A percentile compares a stretch with the other conserved stretches of the same genome.
Evolutionary conservation across 2,329 filamentous ascomycete genomes (phyloP).

Genomic region (Alternaria conjuncta): DNA sequence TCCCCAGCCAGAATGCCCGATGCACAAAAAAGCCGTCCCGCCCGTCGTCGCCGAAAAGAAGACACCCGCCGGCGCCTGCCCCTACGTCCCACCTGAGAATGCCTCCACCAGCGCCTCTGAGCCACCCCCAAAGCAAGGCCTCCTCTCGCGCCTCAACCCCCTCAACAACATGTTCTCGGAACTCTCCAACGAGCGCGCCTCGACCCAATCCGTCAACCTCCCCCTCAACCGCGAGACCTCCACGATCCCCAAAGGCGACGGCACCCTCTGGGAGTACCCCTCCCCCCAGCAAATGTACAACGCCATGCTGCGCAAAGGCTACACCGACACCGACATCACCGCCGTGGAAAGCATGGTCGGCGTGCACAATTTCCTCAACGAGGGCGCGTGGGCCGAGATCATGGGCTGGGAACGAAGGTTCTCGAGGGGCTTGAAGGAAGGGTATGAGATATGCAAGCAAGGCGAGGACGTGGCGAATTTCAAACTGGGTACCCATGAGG

Average conservation of each 20-base stretch:
- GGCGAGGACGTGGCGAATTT: conserved; percentile 73
- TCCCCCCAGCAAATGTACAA: conserved; percentile 99
- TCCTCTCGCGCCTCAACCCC: conserved; percentile 72
- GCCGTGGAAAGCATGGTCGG: conserved; percentile 97
- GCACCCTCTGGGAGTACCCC: conserved; percentile 92
- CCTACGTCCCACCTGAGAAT: conserved; percentile 51
- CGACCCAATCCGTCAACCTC: conserved; percentile 74
- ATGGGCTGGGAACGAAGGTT: conserved; percentile 92
- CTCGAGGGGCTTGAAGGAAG: conserved; percentile 66
- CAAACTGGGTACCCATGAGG: conserved; percentile 51
- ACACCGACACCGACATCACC: conserved; percentile 90
- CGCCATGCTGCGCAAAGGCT: conserved; percentile 92
- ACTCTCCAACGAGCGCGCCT: conserved; percentile 79
- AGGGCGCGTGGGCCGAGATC: conserved; percentile 96
- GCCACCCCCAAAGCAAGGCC: conserved; percentile 53
- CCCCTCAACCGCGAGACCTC: conserved; percentile 83
- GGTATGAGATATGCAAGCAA: conserved; percentile 74
- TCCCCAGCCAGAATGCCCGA: conserved; percentile 69
- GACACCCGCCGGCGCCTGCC: conserved; percentile 57
- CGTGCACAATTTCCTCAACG: conserved; percentile 97
- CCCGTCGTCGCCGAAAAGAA: conserved; percentile 37
- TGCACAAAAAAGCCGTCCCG: conserved; percentile 62
- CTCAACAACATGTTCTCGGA: conserved; percentile 96
- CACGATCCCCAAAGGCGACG: conserved; percentile 86
- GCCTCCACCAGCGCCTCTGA: conserved; percentile 38